A percentile compares a stretch with the other conserved stretches of the same genome.
phyloP scores from a whole-genome alignment of 2,329 filamentous ascomycete genomes.

The Hymenoscyphus salicellus region DNA sequence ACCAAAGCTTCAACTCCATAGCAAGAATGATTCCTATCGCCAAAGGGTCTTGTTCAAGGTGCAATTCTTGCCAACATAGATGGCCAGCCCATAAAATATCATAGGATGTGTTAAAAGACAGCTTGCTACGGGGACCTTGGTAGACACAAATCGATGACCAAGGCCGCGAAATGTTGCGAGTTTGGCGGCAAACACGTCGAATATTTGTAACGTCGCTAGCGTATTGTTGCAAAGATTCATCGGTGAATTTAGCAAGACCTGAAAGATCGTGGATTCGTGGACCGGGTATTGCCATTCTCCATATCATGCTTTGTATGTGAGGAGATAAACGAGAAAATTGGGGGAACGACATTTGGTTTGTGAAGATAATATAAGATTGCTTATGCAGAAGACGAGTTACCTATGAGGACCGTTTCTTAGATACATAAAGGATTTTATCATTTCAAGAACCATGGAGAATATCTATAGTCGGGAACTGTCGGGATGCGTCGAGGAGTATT shows the following conservation, averaged over 20 bases:
- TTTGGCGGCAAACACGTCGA: neutral
- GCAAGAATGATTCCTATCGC: neutral
- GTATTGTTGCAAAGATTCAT: neutral
- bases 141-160: neutral
- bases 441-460: neutral
- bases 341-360: neutral
- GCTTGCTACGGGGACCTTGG: neutral
- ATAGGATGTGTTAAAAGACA: neutral
- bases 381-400: neutral
- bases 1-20: neutral
- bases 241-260: neutral
- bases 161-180: neutral
- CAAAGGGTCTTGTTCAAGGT: neutral
- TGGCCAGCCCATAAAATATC: neutral
- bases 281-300: neutral
- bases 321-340: neutral
- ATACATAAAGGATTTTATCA: neutral
- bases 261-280: neutral
- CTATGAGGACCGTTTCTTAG: neutral
- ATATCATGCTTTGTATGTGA: neutral
- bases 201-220: neutral
- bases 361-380: conserved; percentile 1
- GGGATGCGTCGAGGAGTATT: neutral
- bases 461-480: neutral
- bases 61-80: neutral